Conservation (phyloP, 164 flowering plant genomes). For the Chloranthus sessilifolius region DNA sequence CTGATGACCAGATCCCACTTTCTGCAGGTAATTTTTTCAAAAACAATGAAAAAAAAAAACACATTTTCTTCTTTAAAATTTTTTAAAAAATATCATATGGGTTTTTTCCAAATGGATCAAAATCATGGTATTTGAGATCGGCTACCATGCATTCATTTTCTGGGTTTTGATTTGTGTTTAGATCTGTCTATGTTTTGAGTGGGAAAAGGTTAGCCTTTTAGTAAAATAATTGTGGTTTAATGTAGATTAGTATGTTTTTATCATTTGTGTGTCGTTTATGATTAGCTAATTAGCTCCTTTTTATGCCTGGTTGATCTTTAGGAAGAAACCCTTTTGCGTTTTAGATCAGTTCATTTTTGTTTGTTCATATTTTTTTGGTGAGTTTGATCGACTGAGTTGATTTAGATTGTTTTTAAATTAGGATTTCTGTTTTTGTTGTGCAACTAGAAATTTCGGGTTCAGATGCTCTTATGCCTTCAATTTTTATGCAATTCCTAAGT, state of each 20-base stretch:
- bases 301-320: neutral
- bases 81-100: neutral
- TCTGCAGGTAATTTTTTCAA: slow-evolving; percentile 29
- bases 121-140: neutral
- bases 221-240: slow-evolving; percentile 1
- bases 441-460: neutral
- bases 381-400: neutral
- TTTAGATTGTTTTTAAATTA: neutral
- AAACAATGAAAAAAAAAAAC: neutral
- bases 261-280: neutral
- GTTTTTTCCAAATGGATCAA: neutral
- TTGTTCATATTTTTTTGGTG: no score
- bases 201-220: no score
- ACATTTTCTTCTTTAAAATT: neutral
- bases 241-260: slow-evolving; percentile 1
- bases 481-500: neutral
- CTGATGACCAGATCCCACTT: slow-evolving; percentile 49
- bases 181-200: neutral
- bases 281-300: neutral
- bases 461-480: neutral
- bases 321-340: neutral
- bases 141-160: neutral
- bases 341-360: no score
- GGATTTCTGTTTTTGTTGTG: neutral
- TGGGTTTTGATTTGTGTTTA: slow-evolving; percentile 5